Base-by-base conservation (phyloP, 148 eudicot genomes). In the Silene uniflora region DNA sequence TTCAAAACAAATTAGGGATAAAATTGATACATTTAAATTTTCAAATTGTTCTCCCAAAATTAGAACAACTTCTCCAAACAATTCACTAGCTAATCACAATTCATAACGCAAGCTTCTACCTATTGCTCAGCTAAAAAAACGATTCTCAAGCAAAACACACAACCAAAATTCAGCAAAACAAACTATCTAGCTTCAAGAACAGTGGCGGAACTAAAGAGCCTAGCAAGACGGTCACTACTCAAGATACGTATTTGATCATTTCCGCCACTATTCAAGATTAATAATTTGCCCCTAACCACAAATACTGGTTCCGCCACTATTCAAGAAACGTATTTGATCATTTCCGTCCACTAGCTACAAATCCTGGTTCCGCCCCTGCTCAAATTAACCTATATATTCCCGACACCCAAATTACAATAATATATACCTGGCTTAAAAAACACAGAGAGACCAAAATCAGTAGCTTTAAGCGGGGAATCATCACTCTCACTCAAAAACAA, bases 341-440 rank as follows among this genome's bases (percentile, higher is more conserved):
- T 12, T 47, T 56, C 62, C 17, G 67, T 10, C 1, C 17, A 56
- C 1, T 10, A 55, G 7, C 42, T 32, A 32, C 0, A 32, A 32
- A 32, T 32, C 35, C 35, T 32, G 35, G 35, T 32, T 32, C 35
- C 5, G 5, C 35, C 4, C 2, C 35, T 32, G 35, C 35, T 32
- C 5, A 32, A 32, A n/a, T n/a, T n/a, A n/a, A n/a, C n/a, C n/a
- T n/a, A n/a, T n/a, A n/a, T n/a, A n/a, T n/a, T n/a, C n/a, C n/a
- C n/a, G n/a, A n/a, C n/a, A n/a, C n/a, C n/a, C n/a, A n/a, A n/a
- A n/a, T n/a, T n/a, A n/a, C n/a, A n/a, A n/a, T n/a, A n/a, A n/a
- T n/a, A n/a, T n/a, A n/a, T 80, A 94, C 98, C 98, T 23, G 90
- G 86, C 77, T 91, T 91, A 47, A 88, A 91, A 74, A 94, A 94